Base-by-base conservation (phyloP, 495 filamentous ascomycete species). In the Podospora pseudopauciseta region DNA sequence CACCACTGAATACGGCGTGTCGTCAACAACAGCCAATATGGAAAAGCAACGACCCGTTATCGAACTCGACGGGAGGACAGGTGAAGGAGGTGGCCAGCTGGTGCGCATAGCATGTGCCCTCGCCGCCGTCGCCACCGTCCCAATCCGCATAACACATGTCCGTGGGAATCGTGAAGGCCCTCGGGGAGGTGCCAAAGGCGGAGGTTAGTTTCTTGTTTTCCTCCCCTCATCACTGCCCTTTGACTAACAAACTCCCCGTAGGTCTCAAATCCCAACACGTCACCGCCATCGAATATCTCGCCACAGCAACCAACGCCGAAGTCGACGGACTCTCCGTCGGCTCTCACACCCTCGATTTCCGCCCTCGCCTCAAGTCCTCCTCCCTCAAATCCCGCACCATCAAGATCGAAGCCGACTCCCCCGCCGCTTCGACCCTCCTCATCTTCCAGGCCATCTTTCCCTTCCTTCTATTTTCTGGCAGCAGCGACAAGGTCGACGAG, bases 51-150 rank as follows among this genome's bases (percentile, higher is more conserved):
- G 71, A 55, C 65, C 67, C 5, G 28, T 79, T 26, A 68, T 82
- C 18, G 71, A 77, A 63, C 76, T 93, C 6, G 89, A 92, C 69
- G 91, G 91, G 44, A 77, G 84, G 58, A 91, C 86, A 0, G 91
- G 94, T 15, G 93, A 96, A 80, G 92, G 93, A 53, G 93, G 92
- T 34, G 93, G 92, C 9, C 92, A 97, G 76, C 81, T 97, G 1
- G 84, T 95, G 32, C 86, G 93, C 59, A 83, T 91, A 57, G 91
- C 91, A 1, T 77, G 91, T 34, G 86, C 85, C 11, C 78, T 96
- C 1, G 87, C 92, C 0, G 86, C 90, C 0, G 80, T 96, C 5
- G 89, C 88, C 7, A 78, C 82, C 5, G 83, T 79, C 7, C 86
- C 92, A 5, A 80, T 96, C 60, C 81, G 82, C 56, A 88, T 97